Conservation (phyloP, 1,139 yeast genomes). For the Oligophagozyma castellii region DNA sequence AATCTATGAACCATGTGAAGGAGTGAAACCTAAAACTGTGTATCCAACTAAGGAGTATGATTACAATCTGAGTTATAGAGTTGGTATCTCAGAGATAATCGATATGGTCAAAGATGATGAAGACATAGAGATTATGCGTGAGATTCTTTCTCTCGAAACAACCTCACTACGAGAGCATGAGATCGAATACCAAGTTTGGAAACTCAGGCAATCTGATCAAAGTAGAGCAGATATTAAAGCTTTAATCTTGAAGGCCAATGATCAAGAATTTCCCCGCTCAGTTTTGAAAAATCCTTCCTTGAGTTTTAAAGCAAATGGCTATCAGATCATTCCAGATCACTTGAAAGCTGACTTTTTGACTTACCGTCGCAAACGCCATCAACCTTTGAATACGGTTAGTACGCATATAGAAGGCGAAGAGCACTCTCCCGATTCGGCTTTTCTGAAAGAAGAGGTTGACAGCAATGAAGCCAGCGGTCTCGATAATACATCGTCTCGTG, state of each 20-base stretch:
- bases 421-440: constrained; percentile 22
- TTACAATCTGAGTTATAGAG: constrained; percentile 3
- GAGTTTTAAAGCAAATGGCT: constrained; percentile 64
- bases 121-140: constrained; percentile 43
- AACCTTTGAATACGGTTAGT: constrained; percentile 27
- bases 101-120: constrained; percentile 55
- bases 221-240: neutral
- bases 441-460: constrained; percentile 14
- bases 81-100: constrained; percentile 42
- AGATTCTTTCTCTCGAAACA: constrained; percentile 25
- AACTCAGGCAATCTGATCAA: constrained; percentile 3
- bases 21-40: constrained; percentile 17
- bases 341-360: constrained; percentile 68
- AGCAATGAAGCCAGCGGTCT: constrained; percentile 8
- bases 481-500: constrained; percentile 55
- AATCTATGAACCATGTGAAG: constrained; percentile 14
- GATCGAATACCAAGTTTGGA: constrained; percentile 15
- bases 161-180: neutral
- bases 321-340: constrained; percentile 55
- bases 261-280: constrained; percentile 22
- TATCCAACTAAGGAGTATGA: constrained; percentile 16
- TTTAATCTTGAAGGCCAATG: constrained; percentile 3
- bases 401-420: constrained; percentile 42
- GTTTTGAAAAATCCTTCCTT: constrained; percentile 42
- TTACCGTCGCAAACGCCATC: constrained; percentile 47